Conservation (phyloP, 208 protist genomes). For the Willaertia magna region DNA sequence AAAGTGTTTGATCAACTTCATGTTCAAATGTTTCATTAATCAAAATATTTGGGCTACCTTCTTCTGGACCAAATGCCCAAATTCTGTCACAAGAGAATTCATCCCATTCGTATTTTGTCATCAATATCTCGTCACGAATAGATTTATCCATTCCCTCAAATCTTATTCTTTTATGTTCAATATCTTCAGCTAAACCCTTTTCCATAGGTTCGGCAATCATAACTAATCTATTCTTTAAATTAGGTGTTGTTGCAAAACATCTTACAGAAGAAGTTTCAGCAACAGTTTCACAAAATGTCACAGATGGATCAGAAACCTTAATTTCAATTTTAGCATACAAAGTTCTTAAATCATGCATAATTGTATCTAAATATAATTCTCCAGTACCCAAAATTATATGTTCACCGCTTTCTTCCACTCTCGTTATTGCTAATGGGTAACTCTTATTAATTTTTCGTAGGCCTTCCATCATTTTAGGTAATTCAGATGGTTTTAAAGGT, state of each 20-base stretch:
- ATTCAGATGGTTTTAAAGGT: slow-evolving; percentile 82
- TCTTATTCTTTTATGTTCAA: slow-evolving; percentile 36
- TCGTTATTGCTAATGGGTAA: slow-evolving; percentile 67
- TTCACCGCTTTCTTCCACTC: slow-evolving; percentile 93
- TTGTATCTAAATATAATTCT: slow-evolving; percentile 96
- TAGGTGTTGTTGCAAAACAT: slow-evolving; percentile 67
- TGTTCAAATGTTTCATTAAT: slow-evolving; percentile 86
- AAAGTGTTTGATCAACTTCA: slow-evolving; percentile 35
- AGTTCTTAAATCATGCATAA: slow-evolving; percentile 86
- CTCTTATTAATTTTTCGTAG: slow-evolving; percentile 74
- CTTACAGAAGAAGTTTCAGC: slow-evolving; percentile 66
- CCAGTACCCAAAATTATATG: slow-evolving; percentile 91
- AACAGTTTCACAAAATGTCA: slow-evolving; percentile 93
- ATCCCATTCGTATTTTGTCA: slow-evolving; percentile 80
- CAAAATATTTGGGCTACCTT: slow-evolving; percentile 79
- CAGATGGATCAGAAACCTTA: slow-evolving; percentile 88
- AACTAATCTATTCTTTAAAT: slow-evolving; percentile 68
- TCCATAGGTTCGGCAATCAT: slow-evolving; percentile 79
- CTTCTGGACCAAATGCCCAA: slow-evolving; percentile 76
- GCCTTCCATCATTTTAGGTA: slow-evolving; percentile 78
- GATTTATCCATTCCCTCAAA: neutral
- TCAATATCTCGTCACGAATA: neutral
- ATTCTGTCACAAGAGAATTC: slow-evolving; percentile 76
- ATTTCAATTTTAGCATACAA: slow-evolving; percentile 74
- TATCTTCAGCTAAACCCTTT: slow-evolving; percentile 56